Evolutionary conservation across 2,329 filamentous ascomycete genomes (phyloP), one percentile per base, ranked within the genome.

Genomic region (Ophiostoma ips): DNA sequence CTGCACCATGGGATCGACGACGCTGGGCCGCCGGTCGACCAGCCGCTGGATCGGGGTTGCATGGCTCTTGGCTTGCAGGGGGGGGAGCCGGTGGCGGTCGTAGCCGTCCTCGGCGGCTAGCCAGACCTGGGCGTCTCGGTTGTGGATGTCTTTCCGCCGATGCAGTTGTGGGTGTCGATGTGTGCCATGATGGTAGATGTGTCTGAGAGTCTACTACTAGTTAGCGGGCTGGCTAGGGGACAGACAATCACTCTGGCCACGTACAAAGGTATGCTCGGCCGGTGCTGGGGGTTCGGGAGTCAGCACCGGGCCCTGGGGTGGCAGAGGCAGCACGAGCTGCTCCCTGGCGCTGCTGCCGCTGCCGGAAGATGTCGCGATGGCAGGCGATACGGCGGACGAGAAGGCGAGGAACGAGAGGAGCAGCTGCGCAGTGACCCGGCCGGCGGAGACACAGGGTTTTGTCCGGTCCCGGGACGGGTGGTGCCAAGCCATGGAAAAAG

Each of bases 151-250:
- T 54, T 83, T 72, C 58, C 79, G 81, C 52, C 83, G 76, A 64
- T 95, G 87, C 15, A 95, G 76, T 5, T 73, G 66, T 3, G 89
- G 89, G 58, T 94, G 78, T 57, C 76, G 70, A 64, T 90, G 77
- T 37, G 87, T 84, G 52, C 90, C 90, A 67, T 95, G 89, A 63
- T 95, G 89, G 67, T 87, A 92, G 60, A 96, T 82, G 66, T 98
- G 90, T 59, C 87, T 82, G 51, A 98, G 76, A 7, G 75, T 80
- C 69, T 75, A 34, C 9, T 15, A n/a, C n/a, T 21, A 3, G 16
- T 45, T 34, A 45, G 43, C 31, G n/a, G n/a, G 24, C 28, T 7
- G 15, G 15, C 7, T 13, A 7, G 37, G 10, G 9, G 35, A 36
- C 16, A 3, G 31, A 13, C 11, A 5, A 35, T 10, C 4, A 18